A percentile compares a stretch with the other conserved stretches of the same genome.
phyloP scores from a whole-genome alignment of 164 flowering plant species.

The Magnolia sinica region DNA sequence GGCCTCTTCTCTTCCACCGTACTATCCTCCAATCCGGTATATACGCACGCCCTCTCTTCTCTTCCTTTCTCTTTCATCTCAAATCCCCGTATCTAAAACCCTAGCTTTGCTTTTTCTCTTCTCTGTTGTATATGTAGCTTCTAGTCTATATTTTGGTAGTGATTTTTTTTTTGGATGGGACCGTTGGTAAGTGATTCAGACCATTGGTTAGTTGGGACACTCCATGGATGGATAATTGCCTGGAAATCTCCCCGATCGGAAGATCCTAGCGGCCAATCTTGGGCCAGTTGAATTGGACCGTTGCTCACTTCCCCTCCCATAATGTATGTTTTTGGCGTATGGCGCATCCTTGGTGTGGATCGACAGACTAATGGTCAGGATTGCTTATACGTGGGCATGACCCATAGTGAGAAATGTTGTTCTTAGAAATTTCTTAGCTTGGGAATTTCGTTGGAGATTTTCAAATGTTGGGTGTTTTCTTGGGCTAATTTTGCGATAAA shows the following conservation, averaged over 20 bases:
- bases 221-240: neutral
- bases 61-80: neutral
- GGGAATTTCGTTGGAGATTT: too few species aligned
- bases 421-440: too few species aligned
- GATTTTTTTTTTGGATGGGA: neutral
- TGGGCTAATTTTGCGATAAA: too few species aligned
- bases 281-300: neutral
- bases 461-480: too few species aligned
- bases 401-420: too few species aligned
- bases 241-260: neutral
- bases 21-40: conserved; percentile 53
- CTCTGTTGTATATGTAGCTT: neutral
- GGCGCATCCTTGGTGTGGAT: too few species aligned
- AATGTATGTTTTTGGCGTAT: too few species aligned
- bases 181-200: neutral
- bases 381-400: too few species aligned
- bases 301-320: too few species aligned
- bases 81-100: neutral
- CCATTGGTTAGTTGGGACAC: neutral
- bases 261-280: neutral
- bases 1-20: conserved; percentile 57
- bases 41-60: neutral
- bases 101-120: neutral
- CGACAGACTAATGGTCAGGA: too few species aligned
- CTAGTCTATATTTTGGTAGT: neutral